phyloP scores from a whole-genome alignment of 108 stramenopile genomes.

The Cyclotella cryptica region DNA sequence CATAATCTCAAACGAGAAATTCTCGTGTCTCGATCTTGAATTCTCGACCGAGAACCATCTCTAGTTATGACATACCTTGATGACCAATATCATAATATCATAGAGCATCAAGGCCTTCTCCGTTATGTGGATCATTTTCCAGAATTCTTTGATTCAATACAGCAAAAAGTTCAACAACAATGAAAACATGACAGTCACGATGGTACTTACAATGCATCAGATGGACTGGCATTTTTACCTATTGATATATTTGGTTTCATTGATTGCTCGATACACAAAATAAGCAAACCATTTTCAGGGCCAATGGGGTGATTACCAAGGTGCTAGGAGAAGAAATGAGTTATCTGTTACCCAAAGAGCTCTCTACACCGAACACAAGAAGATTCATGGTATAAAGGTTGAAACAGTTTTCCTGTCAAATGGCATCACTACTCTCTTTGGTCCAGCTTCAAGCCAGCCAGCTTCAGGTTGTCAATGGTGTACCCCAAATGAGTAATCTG shows the following conservation, averaged over 20 bases:
- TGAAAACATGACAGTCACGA: not conserved
- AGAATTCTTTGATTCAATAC: not conserved
- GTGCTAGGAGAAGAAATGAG: not conserved
- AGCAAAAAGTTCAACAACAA: not conserved
- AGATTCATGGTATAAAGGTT: slow-evolving; percentile 10
- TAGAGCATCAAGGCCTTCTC: not conserved
- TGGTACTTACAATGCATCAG: not conserved
- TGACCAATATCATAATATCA: not conserved
- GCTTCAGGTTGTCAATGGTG: not conserved
- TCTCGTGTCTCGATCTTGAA: too few relatives aligned
- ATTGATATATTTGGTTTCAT: slow-evolving; percentile 20
- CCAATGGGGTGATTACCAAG: not conserved
- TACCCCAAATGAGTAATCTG: not conserved
- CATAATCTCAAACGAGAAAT: too few relatives aligned
- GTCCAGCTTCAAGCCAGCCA: not conserved
- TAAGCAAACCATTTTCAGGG: not conserved
- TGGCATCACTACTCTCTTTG: slow-evolving; percentile 1
- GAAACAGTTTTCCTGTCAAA: slow-evolving; percentile 8
- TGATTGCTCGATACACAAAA: slow-evolving; percentile 10
- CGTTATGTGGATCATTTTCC: not conserved
- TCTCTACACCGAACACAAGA: slow-evolving; percentile 8
- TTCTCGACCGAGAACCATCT: too few relatives aligned
- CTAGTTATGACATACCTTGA: too few relatives aligned
- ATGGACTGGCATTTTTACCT: not conserved
- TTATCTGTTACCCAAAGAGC: not conserved